Base-by-base conservation (phyloP, 2,329 filamentous ascomycete genomes). In the Capronia epimyces region DNA sequence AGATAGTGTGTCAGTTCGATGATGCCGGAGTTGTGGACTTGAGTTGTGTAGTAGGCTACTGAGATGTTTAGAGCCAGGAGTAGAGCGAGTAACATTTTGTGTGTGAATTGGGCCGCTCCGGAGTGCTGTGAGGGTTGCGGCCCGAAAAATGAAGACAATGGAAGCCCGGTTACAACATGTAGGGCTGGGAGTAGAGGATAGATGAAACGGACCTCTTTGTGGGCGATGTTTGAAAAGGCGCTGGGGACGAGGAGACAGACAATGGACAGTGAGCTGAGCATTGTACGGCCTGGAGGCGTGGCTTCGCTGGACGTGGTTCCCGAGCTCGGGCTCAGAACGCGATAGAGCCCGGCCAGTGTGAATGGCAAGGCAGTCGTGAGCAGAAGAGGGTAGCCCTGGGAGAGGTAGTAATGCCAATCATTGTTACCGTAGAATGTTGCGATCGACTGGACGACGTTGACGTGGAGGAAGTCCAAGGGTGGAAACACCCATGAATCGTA, bases 141-240 rank as follows among this genome's bases (percentile, higher is more conserved):
- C 3, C 16, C 21, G 24, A 54, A 53, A 34, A 55, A 50, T 16
- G 45, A 37, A 2, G 79, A 73, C 13, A 87, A 69, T 2, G 82
- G 76, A 0, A 81, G 79, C 0, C 89, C 88, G 1, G 87, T 81
- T 32, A 97, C 74, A 56, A 95, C 73, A 65, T 93, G 88, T 5
- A 98, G 77, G n/a, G 84, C 78, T 1, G 93, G 91, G 1, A 97
- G 78, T 15, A 98, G 78, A 1, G 93, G 91, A 63, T 95, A 95
- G 60, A 97, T 87, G 73, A 98, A 98, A 63, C 93, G 88, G 61
- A 95, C 87, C 75, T 98, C 93, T 68, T 98, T 98, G 72, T 98
- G 93, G 1, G 89, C 83, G 59, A 97, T 87, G 41, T 87, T 65
- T 1, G 88, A 95, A 27, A 97, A 77, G 1, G 75, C 67, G 1